phyloP scores from a whole-genome alignment of 2,329 filamentous ascomycete genomes.

The Anthostomella pinea region DNA sequence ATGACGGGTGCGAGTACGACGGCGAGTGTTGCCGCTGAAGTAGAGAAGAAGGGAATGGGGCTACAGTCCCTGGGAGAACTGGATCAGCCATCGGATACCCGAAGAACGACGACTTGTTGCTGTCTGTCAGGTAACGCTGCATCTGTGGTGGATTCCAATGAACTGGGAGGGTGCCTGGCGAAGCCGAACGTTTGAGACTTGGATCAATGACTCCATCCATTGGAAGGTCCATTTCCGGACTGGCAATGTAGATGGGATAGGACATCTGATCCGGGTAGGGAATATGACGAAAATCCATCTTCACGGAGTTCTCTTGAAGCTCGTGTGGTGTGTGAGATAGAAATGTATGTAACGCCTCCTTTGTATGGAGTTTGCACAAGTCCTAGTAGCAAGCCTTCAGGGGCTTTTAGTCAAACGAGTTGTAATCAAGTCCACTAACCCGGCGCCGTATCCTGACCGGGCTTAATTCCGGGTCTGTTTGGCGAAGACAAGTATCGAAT shows the following conservation, averaged over 20 bases:
- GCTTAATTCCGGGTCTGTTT: not conserved
- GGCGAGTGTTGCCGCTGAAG: constrained; percentile 35
- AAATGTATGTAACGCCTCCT: too few species aligned
- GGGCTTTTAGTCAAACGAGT: too few species aligned
- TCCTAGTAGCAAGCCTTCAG: too few species aligned
- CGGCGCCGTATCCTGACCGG: too few species aligned
- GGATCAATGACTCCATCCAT: constrained; percentile 26
- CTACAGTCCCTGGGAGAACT: constrained; percentile 13
- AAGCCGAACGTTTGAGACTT: constrained; percentile 22
- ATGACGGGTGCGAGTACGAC: constrained; percentile 37
- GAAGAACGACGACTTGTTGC: constrained; percentile 26
- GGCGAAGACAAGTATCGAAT: not conserved
- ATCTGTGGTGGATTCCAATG: constrained; percentile 24
- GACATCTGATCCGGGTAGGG: constrained; percentile 15
- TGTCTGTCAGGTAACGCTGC: constrained; percentile 30
- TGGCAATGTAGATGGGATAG: constrained; percentile 11
- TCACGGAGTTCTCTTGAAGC: too few species aligned
- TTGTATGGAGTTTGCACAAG: too few species aligned
- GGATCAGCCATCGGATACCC: constrained; percentile 16
- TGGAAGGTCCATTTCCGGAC: constrained; percentile 10
- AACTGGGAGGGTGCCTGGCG: constrained; percentile 10
- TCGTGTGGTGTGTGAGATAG: too few species aligned
- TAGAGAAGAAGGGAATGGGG: constrained; percentile 19
- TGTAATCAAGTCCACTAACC: too few species aligned
- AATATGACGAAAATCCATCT: constrained; percentile 21